Evolutionary conservation across 2,329 filamentous ascomycete species (phyloP), one percentile per base, ranked within the genome.

Genomic region (Didymella glomerata): DNA sequence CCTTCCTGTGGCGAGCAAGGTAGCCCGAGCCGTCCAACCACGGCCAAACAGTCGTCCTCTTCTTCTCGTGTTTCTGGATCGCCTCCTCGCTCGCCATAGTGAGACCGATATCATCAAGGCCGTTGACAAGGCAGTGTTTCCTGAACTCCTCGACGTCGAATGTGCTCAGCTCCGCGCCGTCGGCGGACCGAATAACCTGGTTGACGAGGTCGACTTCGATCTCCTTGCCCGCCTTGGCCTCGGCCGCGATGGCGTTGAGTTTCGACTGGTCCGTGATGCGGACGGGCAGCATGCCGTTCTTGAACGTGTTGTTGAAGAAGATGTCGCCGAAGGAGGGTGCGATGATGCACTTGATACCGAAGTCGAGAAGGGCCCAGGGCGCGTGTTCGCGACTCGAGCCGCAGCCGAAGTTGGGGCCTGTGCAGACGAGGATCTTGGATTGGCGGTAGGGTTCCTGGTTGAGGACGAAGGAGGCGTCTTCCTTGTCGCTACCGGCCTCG

Each of bases 221-320:
- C 77, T 97, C 93, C 58, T 85, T 85, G 57, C 92, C 92, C 3
- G 91, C 90, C 36, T 84, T 84, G 32, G 93, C 93, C 78, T 96
- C 91, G 25, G 83, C 86, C 36, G 90, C 88, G 64, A 98, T 88
- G 62, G 83, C 84, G 42, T 90, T 84, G 4, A 97, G 81, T 30
- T 86, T 83, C 1, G 80, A 82, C 65, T 87, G 79, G 76, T 94
- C 87, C 30, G 84, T 81, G 74, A 98, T 90, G 59, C 84, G 80
- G 61, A 98, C 87, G 47, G 94, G 93, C 64, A 98, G 83, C 95
- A 98, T 98, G 82, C 94, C 94, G 82, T 99, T 99, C 86, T 99
- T 98, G 86, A 97, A 98, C n/a, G 91, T 95, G 84, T 99, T 99
- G 87, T 97, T 97, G 87, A 94, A 96, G 87, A 97, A 97, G 78